phyloP scores from a whole-genome alignment of 2,329 filamentous ascomycete genomes.

The Clathrospora elynae region DNA sequence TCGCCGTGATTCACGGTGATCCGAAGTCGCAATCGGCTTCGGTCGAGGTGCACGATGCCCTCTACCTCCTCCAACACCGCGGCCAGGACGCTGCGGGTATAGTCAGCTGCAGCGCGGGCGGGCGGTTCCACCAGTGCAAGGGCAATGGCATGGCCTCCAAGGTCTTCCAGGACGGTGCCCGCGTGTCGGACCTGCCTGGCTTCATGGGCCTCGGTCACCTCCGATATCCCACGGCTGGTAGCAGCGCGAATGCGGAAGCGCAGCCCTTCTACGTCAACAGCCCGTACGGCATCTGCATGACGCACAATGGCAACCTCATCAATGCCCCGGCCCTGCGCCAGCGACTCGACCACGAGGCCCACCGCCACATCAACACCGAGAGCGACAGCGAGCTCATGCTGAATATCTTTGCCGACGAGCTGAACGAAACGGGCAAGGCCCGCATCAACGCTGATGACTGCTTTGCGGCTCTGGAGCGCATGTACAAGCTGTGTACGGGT shows the following conservation, averaged over 20 bases:
- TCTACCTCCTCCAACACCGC: constrained; percentile 58
- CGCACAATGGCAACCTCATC: constrained; percentile 89
- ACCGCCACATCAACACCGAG: constrained; percentile 87
- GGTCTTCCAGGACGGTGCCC: constrained; percentile 80
- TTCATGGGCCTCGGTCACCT: constrained; percentile 87
- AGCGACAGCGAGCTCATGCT: constrained; percentile 87
- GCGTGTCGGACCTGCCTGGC: constrained; percentile 75
- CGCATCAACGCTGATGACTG: constrained; percentile 79
- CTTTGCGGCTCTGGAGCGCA: constrained; percentile 71
- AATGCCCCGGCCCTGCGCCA: constrained; percentile 72
- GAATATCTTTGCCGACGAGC: constrained; percentile 83
- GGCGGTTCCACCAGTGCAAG: constrained; percentile 86
- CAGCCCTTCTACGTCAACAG: constrained; percentile 92
- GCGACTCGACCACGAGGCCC: constrained; percentile 77
- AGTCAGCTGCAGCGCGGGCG: constrained; percentile 72
- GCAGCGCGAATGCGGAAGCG: constrained; percentile 80
- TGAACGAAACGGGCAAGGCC: constrained; percentile 79
- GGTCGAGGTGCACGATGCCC: constrained; percentile 53
- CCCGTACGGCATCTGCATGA: constrained; percentile 80
- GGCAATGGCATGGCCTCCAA: constrained; percentile 85
- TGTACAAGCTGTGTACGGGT: constrained; percentile 74
- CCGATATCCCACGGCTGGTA: constrained; percentile 88
- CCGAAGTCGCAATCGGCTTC: constrained; percentile 48
- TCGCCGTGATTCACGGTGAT: constrained; percentile 55
- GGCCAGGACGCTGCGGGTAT: constrained; percentile 91